Evolutionary conservation across 805 yeast species (phyloP), one percentile per base, ranked within the genome.

Genomic region (Starmerella gropengiesseri): DNA sequence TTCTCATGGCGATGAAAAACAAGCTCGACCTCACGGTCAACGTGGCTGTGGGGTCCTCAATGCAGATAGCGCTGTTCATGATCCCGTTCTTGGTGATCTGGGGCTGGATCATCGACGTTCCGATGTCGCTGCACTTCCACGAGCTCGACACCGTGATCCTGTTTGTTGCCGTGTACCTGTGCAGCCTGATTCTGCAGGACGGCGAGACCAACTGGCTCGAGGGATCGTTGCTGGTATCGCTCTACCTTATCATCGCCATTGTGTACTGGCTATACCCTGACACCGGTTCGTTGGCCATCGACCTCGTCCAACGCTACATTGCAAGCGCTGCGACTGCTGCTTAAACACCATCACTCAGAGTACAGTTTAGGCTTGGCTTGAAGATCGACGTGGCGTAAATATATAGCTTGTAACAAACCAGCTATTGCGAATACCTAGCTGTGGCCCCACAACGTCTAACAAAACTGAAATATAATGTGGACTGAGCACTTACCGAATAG

Each of bases 1-100:
- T 91, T 29, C 74, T 84, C 49, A 97, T 91, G 37, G 97, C 98
- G 19, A 75, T 77, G 72, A 2, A 86, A 65, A 84, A 91, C 63
- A 91, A 91, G 65, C 91, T 91, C 95, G 97, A 91, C 61, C 71
- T 91, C 46, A 96, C 98, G 12, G 74, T 91, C 53, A 94, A 95
- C 45, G 96, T 91, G 34, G 96, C 98, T 2, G 78, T 91, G 48
- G 98, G 98, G 16, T 82, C 94, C 1, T 84, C 95, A 4, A 73
- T 91, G 61, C 98, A 91, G 64, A 87, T 91, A 55, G 93, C 98
- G 2, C 66, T 91, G 43, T 89, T 91, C 65, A 86, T 91, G 35
- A 87, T 96, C n/a, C 98, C 98, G 27, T 81, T 87, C 65, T 74
- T 91, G 75, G 98, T 91, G 5, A 68, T 91, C 28, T 68, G 83